Conservation (phyloP, 2,329 filamentous ascomycete genomes). For the Sporothrix pseudoabietina region DNA sequence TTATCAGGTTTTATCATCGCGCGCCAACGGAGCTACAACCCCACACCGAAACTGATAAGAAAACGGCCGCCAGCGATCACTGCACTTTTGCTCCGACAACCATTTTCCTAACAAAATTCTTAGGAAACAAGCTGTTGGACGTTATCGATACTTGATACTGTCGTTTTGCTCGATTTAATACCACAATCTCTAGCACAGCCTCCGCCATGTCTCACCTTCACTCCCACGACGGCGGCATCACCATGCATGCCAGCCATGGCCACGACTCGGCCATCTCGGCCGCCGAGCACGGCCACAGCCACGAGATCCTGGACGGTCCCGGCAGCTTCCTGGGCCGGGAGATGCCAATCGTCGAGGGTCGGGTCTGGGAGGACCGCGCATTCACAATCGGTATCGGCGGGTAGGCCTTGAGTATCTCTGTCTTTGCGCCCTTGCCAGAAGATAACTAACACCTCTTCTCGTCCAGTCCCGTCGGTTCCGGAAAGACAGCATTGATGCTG, state of each 20-base stretch:
- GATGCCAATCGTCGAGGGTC: conserved; percentile 88
- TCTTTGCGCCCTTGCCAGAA: neutral
- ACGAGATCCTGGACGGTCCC: conserved; percentile 92
- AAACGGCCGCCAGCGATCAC: conserved; percentile 1
- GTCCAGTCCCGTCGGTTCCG: conserved; percentile 84
- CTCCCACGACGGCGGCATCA: conserved; percentile 53
- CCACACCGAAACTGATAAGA: conserved; percentile 18
- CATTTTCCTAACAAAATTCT: neutral
- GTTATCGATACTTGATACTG: neutral
- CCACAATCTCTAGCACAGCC: neutral
- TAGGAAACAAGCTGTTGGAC: neutral
- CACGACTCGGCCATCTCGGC: conserved; percentile 57
- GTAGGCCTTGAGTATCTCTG: conserved; percentile 52
- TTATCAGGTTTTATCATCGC: conserved; percentile 17
- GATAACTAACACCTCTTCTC: neutral
- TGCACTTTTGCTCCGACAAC: neutral
- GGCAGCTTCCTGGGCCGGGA: conserved; percentile 88
- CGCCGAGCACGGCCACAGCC: conserved; percentile 85
- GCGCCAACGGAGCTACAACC: conserved; percentile 22
- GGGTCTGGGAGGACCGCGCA: conserved; percentile 83
- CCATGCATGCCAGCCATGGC: conserved; percentile 45
- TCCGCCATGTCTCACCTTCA: conserved; percentile 36
- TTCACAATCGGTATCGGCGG: conserved; percentile 99
- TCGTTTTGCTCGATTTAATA: neutral
- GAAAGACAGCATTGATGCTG: conserved; percentile 96